Evolutionary conservation across 495 filamentous ascomycete genomes (phyloP), one percentile per base, ranked within the genome.

Genomic region (Podospora didyma): DNA sequence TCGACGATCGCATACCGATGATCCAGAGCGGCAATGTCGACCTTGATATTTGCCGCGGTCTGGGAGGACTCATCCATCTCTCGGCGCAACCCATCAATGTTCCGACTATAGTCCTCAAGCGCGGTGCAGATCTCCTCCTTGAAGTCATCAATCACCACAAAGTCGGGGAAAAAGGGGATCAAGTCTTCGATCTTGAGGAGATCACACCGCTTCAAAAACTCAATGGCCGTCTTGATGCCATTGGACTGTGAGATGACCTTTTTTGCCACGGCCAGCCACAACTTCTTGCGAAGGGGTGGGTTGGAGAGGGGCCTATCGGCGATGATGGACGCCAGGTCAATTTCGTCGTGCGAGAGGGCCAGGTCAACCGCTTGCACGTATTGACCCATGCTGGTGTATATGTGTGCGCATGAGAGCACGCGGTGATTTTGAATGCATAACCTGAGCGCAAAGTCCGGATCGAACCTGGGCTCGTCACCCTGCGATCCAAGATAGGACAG

Each of bases 121-220:
- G 94, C 94, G 0, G 83, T 78, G 75, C 94, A 98, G 21, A 98
- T 97, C 65, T 97, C 95, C 50, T 96, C 90, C 69, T 98, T 97
- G 78, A 98, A 97, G 71, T 96, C 91, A 65, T 98, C 94, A 53
- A 98, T 97, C 47, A 96, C 87, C n/a, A 97, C 90, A 61, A 98
- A 98, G 66, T 98, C 94, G 0, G 94, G 95, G 76, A 98, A 98
- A 75, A 97, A 96, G 0, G 95, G 94, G 41, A 98, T 96, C 20
- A 98, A 74, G 64, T 98, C 95, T 67, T 98, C 94, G 62, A 98
- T 98, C 58, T 87, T 86, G 17, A 98, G 82, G 2, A 97, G 77
- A 56, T 96, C 90, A 70, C 93, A 97, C 14, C 89, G 88, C 60
- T 88, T 87, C 14, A 98, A 79, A 68, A 98, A 96, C 56, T 96